Base-by-base conservation (phyloP, 2,329 filamentous ascomycete genomes). In the Aspergillus sp. region DNA sequence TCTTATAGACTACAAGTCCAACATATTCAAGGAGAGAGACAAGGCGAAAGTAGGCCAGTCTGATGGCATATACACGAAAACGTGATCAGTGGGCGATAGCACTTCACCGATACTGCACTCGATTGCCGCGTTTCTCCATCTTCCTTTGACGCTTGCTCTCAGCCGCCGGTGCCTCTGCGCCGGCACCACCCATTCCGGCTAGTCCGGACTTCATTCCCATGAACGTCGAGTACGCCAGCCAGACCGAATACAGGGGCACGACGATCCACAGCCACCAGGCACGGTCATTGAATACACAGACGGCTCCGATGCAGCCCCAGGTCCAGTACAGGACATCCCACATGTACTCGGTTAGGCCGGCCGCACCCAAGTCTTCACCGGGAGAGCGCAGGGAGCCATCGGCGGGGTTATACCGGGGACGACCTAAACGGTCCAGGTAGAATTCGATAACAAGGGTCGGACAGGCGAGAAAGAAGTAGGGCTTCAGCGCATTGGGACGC, bases 321-420 rank as follows among this genome's bases (percentile, higher is more conserved):
- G 91, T 96, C 76, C 95, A 90, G 83, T 96, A 97, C 49, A 96
- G 78, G 46, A 96, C 83, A 74, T 99, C 94, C 82, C 95, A 99
- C 88, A 97, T 90, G 78, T 95, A 97, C 75, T 96, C 94, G 10
- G 93, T 97, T 77, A 99, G 76, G 4, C 94, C 94, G 32, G 87
- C 82, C 9, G 90, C 89, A 49, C 88, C 85, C 47, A 99, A 82
- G 70, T 99, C 94, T 69, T 97, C 92, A 41, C 94, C 93, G 0
- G 89, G 79, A 30, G 81, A 84, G 68, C 83, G 85, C 56, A 97
- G 78, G n/a, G 86, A 79, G 13, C 79, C 81, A 45, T 83, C 85
- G 22, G 76, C 74, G 19, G 84, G 69, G 59, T 85, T 83, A 68
- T 86, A 89, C 55, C 79, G 85, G 20, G 94, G 94, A 9, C 93